Base-by-base conservation (phyloP, 805 yeast species). In the Tetrapisispora phaffii region DNA sequence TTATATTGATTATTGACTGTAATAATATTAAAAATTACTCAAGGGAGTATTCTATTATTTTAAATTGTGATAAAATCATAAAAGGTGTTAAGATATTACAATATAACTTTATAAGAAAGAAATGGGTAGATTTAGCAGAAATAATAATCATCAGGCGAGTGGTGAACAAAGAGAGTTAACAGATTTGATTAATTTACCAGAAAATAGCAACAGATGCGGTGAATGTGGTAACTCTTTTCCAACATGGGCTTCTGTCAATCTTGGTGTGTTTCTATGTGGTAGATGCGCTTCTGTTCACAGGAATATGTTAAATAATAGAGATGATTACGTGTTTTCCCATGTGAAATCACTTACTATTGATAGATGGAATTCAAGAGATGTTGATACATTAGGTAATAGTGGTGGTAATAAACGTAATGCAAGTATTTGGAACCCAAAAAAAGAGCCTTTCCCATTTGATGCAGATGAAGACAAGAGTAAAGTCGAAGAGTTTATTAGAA, bases 201-300 rank as follows among this genome's bases (percentile, higher is more conserved):
- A 64, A 16, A 85, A 85, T 58, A 66, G 69, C 40, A 84, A 83
- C 61, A 76, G 71, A 58, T 85, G 95, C 62, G 94, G 88, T 32
- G 95, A 85, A 59, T 85, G 95, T 65, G 75, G 76, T 2, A 66
- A 77, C 5, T 58, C 74, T 4, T 80, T 74, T 60, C 93, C 95
- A 8, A 85, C 53, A 10, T 58, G 68, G 64, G 57, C 60, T 46
- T 58, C 66, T 0, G 42, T 56, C 3, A 60, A 61, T 41, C 47
- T 85, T 36, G 95, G 94, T 23, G 66, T 85, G 4, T 79, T 86
- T 47, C 67, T 86, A 16, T 86, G 95, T 67, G 93, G 93, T 15
- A 69, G 93, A 51, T 86, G 95, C 71, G 90, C 94, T 8, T 77
- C 85, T 3, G 72, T 80, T 29, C 95, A 86, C 62, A 70, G 86